Evolutionary conservation across 2,329 filamentous ascomycete species (phyloP).

Genomic region (Colletotrichum tamarilloi): DNA sequence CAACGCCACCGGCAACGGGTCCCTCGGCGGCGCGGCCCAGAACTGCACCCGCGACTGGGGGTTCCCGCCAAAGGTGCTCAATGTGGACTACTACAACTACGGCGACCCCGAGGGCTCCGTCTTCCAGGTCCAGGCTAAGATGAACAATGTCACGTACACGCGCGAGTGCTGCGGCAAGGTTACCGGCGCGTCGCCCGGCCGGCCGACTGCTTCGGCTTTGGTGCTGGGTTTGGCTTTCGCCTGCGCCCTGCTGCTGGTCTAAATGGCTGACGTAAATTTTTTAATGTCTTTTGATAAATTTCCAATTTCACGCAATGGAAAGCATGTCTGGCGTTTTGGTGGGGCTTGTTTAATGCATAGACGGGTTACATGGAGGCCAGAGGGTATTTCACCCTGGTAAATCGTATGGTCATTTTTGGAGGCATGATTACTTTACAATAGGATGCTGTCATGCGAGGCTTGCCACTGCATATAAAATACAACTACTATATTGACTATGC

Average conservation of each 20-base stretch:
- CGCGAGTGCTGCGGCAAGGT: conserved; percentile 65
- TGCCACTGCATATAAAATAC: no score
- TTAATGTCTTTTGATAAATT: conserved; percentile 5
- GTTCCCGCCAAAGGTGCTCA: conserved; percentile 79
- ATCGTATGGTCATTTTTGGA: no score
- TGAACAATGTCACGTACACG: conserved; percentile 79
- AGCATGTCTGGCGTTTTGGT: conserved; percentile 24
- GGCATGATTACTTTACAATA: no score
- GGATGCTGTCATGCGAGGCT: no score
- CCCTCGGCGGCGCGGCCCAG: conserved; percentile 71
- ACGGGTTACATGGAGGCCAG: neutral
- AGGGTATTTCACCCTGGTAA: neutral
- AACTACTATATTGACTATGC: no score
- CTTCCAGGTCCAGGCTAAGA: conserved; percentile 76
- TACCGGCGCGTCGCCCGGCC: conserved; percentile 37
- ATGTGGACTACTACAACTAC: conserved; percentile 87
- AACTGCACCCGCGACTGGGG: conserved; percentile 73
- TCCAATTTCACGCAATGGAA: neutral
- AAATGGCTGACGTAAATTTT: neutral
- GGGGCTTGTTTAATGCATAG: conserved; percentile 7
- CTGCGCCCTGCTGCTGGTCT: conserved; percentile 28
- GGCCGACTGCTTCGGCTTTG: conserved; percentile 2
- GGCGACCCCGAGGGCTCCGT: conserved; percentile 76
- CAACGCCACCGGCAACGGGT: conserved; percentile 71
- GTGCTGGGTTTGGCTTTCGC: conserved; percentile 20